Conservation (phyloP, 2,329 filamentous ascomycete species). For the Ascochyta lentis region DNA sequence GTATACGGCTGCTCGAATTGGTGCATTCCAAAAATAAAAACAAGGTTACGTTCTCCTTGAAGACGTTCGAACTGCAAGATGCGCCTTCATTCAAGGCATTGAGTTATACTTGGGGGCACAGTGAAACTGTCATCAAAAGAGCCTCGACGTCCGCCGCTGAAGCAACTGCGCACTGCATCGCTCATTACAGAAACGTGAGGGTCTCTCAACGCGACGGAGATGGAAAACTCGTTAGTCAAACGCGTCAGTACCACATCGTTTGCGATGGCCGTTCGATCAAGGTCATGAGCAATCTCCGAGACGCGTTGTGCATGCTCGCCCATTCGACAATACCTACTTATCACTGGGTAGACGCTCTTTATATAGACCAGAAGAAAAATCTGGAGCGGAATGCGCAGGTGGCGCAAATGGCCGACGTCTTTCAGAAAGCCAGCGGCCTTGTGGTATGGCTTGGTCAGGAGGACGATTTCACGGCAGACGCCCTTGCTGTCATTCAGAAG, state of each 20-base stretch:
- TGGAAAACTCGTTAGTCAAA: not conserved
- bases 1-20: conserved; percentile 32
- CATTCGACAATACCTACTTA: conserved; percentile 21
- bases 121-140: conserved; percentile 11
- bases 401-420: conserved; percentile 39
- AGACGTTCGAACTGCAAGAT: not conserved
- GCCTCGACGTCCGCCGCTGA: not conserved
- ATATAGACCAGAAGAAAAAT: conserved; percentile 36
- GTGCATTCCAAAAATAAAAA: conserved; percentile 18
- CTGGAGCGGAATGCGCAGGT: conserved; percentile 37
- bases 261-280: conserved; percentile 29
- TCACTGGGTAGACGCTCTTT: conserved; percentile 43
- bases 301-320: conserved; percentile 34
- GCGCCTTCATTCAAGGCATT: conserved; percentile 23
- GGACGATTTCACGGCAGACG: conserved; percentile 33
- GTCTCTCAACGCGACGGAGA: not conserved
- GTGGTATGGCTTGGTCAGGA: conserved; percentile 43
- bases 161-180: not conserved
- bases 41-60: conserved; percentile 20
- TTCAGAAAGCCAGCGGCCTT: conserved; percentile 30
- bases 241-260: conserved; percentile 24
- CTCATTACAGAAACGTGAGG: not conserved
- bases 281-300: conserved; percentile 30
- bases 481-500: conserved; percentile 25
- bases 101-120: conserved; percentile 29